Evolutionary conservation across 495 filamentous ascomycete genomes (phyloP).

Genomic region (Saxophila tyrrhenica): DNA sequence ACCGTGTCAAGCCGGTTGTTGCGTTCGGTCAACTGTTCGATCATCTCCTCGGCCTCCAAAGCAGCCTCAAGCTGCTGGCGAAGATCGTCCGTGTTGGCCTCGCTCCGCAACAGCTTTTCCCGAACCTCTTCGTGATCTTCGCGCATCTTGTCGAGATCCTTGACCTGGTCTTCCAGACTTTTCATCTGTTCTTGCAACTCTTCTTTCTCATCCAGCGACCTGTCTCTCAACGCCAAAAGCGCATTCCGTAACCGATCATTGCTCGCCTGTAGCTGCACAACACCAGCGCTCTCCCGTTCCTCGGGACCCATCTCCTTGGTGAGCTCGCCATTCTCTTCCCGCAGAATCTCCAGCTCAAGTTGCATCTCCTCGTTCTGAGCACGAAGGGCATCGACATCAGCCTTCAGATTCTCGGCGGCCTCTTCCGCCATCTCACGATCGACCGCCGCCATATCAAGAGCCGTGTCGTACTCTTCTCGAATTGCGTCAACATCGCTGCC

Average conservation of each 20-base stretch:
- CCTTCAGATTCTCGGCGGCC: constrained; percentile 65
- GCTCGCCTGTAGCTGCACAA: constrained; percentile 79
- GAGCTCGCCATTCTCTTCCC: constrained; percentile 76
- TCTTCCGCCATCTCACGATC: constrained; percentile 97
- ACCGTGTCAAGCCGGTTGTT: constrained; percentile 72
- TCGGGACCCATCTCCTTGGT: constrained; percentile 77
- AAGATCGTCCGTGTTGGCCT: constrained; percentile 74
- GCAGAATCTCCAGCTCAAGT: constrained; percentile 75
- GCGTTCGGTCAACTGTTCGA: constrained; percentile 78
- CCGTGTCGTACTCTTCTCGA: constrained; percentile 70
- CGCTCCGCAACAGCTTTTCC: constrained; percentile 57
- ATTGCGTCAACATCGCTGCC: constrained; percentile 58
- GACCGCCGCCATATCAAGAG: constrained; percentile 76
- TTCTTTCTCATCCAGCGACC: constrained; percentile 74
- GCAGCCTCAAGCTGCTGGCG: constrained; percentile 85
- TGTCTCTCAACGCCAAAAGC: constrained; percentile 69
- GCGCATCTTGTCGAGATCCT: constrained; percentile 59
- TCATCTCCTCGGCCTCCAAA: constrained; percentile 78
- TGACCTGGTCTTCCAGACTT: constrained; percentile 64
- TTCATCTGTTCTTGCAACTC: constrained; percentile 68
- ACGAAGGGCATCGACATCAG: constrained; percentile 69
- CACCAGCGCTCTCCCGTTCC: constrained; percentile 73
- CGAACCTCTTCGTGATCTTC: constrained; percentile 58
- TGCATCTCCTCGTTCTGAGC: constrained; percentile 69
- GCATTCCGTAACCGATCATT: constrained; percentile 86